A percentile compares a stretch with the other conserved stretches of the same genome.
Evolutionary conservation across 208 protist species (phyloP).

Genomic region (Acanthamoeba healyi): DNA sequence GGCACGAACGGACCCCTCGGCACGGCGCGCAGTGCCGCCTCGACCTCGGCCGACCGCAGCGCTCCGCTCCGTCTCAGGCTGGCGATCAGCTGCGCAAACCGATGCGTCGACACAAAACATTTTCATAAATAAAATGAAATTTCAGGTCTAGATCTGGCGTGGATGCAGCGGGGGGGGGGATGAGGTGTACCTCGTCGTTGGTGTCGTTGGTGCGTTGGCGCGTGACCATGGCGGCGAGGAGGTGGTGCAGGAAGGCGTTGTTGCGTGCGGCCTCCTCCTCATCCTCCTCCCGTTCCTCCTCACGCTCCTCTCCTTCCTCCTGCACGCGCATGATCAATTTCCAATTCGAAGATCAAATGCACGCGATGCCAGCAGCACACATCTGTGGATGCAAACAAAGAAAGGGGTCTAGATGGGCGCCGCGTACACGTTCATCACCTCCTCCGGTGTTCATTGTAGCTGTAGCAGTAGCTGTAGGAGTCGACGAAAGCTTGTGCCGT

Average conservation of each 20-base stretch:
- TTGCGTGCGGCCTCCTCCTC: slow-evolving; percentile 37
- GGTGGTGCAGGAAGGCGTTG: slow-evolving; percentile 46
- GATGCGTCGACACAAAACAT: neutral
- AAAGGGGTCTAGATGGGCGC: no score
- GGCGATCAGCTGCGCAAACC: slow-evolving; percentile 4
- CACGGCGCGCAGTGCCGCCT: neutral
- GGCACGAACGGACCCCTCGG: slow-evolving; percentile 12
- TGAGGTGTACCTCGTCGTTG: neutral
- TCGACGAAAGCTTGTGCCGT: no score
- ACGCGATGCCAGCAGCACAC: no score
- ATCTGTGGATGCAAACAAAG: no score
- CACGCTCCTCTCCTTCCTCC: neutral
- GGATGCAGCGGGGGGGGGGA: neutral
- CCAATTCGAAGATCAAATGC: no score
- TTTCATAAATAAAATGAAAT: neutral
- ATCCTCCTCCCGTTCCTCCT: slow-evolving; percentile 39
- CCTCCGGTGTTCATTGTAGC: neutral
- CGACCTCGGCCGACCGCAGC: neutral
- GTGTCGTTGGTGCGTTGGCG: slow-evolving; percentile 47
- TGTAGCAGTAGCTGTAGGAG: no score
- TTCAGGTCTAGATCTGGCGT: no score
- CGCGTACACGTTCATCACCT: neutral
- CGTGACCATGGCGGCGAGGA: slow-evolving; percentile 43
- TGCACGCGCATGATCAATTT: no score
- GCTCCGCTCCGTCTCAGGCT: neutral